These are phyloP conservation scores for Oryza glumipatula DNA, from an alignment of 176 grass and related monocot species.

Conservation along the genomic window DNA sequence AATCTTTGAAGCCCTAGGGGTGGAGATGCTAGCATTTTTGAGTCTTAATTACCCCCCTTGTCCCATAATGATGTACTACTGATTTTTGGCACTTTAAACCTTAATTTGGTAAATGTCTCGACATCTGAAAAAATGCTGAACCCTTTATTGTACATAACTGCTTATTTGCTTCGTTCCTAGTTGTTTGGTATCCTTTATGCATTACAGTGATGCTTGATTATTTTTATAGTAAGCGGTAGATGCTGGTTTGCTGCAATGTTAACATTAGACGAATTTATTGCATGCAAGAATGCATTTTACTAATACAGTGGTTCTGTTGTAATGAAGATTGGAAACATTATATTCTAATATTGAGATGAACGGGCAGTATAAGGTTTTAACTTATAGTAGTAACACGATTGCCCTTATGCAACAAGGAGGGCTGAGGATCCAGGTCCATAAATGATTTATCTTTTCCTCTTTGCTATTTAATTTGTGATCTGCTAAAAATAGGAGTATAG, in stretches of 20 bases:
- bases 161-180: not conserved
- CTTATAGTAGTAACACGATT: not conserved
- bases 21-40: not conserved
- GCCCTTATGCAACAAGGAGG: not conserved
- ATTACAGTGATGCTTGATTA: not conserved
- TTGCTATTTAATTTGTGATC: not conserved
- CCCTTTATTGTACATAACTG: not conserved
- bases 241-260: not conserved
- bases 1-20: not conserved
- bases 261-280: constrained; percentile 12
- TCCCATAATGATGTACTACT: not conserved
- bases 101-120: constrained; percentile 5
- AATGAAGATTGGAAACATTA: not conserved
- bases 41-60: not conserved
- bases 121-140: not conserved
- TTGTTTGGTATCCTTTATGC: not conserved
- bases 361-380: not conserved
- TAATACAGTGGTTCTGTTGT: not conserved
- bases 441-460: not conserved
- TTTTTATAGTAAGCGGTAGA: not conserved
- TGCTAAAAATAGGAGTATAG: not conserved
- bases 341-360: not conserved
- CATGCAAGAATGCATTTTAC: not conserved
- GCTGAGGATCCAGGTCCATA: not conserved
- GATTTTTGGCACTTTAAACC: not conserved